Base-by-base conservation (phyloP, 106 monocot genomes). In the Posidonia australis region DNA sequence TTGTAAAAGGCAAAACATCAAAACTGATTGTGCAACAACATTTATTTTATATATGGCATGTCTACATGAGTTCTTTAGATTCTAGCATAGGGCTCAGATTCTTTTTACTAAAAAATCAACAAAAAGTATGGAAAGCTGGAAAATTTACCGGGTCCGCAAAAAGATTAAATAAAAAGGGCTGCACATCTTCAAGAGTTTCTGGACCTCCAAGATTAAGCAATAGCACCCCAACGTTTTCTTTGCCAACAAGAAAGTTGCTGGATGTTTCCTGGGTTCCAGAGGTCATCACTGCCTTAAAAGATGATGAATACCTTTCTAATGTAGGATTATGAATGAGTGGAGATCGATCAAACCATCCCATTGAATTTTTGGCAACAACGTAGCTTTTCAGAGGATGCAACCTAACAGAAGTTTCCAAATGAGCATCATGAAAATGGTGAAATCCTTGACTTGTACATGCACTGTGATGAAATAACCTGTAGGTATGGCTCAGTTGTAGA, bases 161-260 rank as follows among this genome's bases (percentile, higher is more conserved):
- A 44, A 96, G 90, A 77, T 96, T 96, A 62, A 90, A 96, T 57
- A 96, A 72, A 77, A 96, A 96, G 44, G 96, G 96, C 51, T 96
- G 96, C 74, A 96, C 96, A 71, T 90, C 96, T 10, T 90, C 90
- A 20, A 96, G 90, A 16, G 96, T 96, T 67, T 96, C 96, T 20
- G 96, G 96, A 52, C 96, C 96, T 49, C 96, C 90, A 51, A 96
- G 87, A 78, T 96, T 96, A 59, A 96, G 84, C 60, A 96, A 63
- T 51, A 96, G 66, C 11, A 96, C 96, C 57, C 96, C 96, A 65
- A 96, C 70, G 29, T 81, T 87, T 63, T 90, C 96, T 58, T 82
- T 78, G 20, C 82, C 80, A 67, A 80, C 58, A 65, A 77, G 60
- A 57, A 80, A 46, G 26, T 65, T 63, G 51, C 41, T 77, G 21